Base-by-base conservation (phyloP, 129 eudicot species). In the Chrysanthemum makinoi region DNA sequence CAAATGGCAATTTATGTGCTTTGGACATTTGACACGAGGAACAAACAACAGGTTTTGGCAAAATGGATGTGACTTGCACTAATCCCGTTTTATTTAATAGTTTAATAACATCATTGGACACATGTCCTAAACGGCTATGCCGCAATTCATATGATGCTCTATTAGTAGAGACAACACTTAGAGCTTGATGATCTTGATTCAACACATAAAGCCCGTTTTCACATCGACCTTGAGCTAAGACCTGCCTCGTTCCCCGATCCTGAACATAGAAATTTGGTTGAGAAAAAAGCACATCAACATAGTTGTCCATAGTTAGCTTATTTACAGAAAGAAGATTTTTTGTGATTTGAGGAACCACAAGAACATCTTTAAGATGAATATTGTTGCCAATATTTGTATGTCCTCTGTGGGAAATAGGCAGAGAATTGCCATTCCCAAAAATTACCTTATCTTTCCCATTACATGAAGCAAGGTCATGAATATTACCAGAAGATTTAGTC, bases 291-390 rank as follows among this genome's bases (percentile, higher is more conserved):
- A 24, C 28, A 24, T 24, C 28, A 24, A 24, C 28, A 24, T 24
- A 1, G 28, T 24, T 35, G 52, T 64, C 68, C 52, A 43, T 15
- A 39, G 51, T 35, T 35, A 64, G 9, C 52, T 64, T 64, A 43
- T 16, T 28, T 15, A 64, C 51, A 64, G 68, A 64, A 64, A 64
- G 52, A 15, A 64, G 26, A 28, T 64, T 64, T 43, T 64, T 64
- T 1, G 68, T 64, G 18, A 64, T 35, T 35, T 39, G 28, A 35
- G 68, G 68, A n/a, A 64, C 68, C 15, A 39, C 52, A 64, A 64
- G 52, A 1, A 64, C 52, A 64, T 39, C 5, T 64, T 39, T 35
- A 15, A 35, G 66, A 62, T 28, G 66, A 10, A 59, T 59, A 22
- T 59, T 59, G 0, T 22, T 14, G 20, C 19, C 20, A 62, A 62